Base-by-base conservation (phyloP, 805 yeast species). In the Kregervanrija delftensis region DNA sequence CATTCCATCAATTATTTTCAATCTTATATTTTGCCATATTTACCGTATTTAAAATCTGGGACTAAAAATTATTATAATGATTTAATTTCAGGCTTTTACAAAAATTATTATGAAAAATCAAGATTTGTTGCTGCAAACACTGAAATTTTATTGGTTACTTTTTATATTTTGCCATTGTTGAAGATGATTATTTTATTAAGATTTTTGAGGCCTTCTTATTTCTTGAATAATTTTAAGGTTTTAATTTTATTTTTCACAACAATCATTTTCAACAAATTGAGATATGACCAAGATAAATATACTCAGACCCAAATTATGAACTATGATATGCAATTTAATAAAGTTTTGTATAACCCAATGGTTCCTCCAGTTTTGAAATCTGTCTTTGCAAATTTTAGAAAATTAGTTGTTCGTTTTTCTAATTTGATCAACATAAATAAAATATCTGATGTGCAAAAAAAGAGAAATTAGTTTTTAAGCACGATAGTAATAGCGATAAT, bases 1-100 rank as follows among this genome's bases (percentile, higher is more conserved):
- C 89, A 83, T 64, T 73, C 77, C 5, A 67, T 81, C 55, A 72
- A 74, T 37, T 83, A 82, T 61, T 62, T 74, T 53, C 79, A 75
- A 56, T 71, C 72, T 41, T 68, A 69, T 52, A 58, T 83, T 47
- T 65, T 82, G 46, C 83, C 83, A 43, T 64, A 69, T 39, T 55
- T 71, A 38, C 79, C 83, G 2, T 56, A 15, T 34, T 49, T 42
- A 52, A 49, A 66, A 2, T 32, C 54, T 56, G 41, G 56, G 44
- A 34, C 49, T 50, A 38, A 60, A 55, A 44, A 51, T 59, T 46
- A 59, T 52, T 36, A 56, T 49, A 54, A 67, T 57, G 45, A 50
- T 5, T 35, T 48, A 4, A 66, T 72, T 37, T 52, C 55, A 6
- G 49, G 51, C 13, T 64, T 73, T 42, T 64, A 68, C 30, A 58